Evolutionary conservation across 1,284 basidiomycete genomes (phyloP), one percentile per base, ranked within the genome.

Genomic region (Crucibulum cyathiforme): DNA sequence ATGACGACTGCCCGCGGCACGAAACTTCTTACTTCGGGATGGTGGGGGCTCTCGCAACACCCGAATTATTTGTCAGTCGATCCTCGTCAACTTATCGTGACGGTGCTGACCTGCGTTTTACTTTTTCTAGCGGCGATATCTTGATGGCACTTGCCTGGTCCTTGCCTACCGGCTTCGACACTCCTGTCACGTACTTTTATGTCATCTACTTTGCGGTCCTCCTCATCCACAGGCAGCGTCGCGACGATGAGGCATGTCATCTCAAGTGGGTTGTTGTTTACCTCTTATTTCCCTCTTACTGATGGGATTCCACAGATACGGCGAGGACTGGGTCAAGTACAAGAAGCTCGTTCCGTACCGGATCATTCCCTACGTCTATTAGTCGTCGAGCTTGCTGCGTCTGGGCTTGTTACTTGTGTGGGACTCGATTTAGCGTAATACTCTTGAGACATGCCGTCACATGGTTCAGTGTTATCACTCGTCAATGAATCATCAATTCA

Each of bases 161-260:
- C 67, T 85, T 99, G 13, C 95, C 98, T 0, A 97, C 95, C 1
- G 95, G 94, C 8, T 96, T 98, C 77, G 80, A 86, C 51, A 95
- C 95, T 0, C 96, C 96, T 7, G 85, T 99, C 71, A 96, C 97
- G 3, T 99, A 99, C 81, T 99, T 97, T 80, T 99, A 99, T 74
- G 86, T 95, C 46, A 76, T 83, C 63, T 96, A 96, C 81, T 99
- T 99, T 71, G 83, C 87, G 7, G 87, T 98, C 19, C 87, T 99
- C 35, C 89, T 99, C 60, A 82, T 96, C 34, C 98, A 99, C 77
- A 84, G 98, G 57, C 95, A 98, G 77, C 81, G 81, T 60, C 85
- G 98, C 43, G 98, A 99, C 74, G 96, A 98, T 68, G 95, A 96
- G 74, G 89, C 90, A 31, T 99, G 98, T 77, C 83, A 87, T 73